Conservation (phyloP, 805 yeast species). For the Starmerella roubikii region DNA sequence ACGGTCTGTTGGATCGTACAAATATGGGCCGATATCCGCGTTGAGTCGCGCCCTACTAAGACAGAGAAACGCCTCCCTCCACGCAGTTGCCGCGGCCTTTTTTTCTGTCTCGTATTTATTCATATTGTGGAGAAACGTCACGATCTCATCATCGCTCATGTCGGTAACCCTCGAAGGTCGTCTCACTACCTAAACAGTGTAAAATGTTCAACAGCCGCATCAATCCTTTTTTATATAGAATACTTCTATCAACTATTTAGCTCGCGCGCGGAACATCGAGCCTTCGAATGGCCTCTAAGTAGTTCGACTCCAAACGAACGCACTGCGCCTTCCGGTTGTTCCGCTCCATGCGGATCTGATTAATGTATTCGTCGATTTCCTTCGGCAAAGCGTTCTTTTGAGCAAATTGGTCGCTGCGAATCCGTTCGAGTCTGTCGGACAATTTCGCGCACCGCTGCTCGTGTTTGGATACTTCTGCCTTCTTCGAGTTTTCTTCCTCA, state of each 20-base stretch:
- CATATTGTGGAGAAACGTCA: slow-evolving; percentile 11
- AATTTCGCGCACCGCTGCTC: slow-evolving; percentile 8
- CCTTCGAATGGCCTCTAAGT: slow-evolving; percentile 8
- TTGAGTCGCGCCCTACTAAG: slow-evolving; percentile 12
- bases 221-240: too few species aligned
- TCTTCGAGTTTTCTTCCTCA: slow-evolving; percentile 8
- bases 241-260: too few species aligned
- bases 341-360: slow-evolving; percentile 8
- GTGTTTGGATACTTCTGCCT: slow-evolving; percentile 5
- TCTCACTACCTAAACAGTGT: not conserved
- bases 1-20: slow-evolving; percentile 6
- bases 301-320: slow-evolving; percentile 11
- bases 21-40: not conserved
- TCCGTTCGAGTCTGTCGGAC: slow-evolving; percentile 3
- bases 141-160: too few species aligned
- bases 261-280: too few species aligned
- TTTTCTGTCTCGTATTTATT: slow-evolving; percentile 10
- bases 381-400: not conserved
- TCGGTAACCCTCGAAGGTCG: too few species aligned
- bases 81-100: slow-evolving; percentile 3
- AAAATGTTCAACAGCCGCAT: not conserved
- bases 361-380: slow-evolving; percentile 3
- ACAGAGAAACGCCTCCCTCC: slow-evolving; percentile 15
- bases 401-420: slow-evolving; percentile 2
- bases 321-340: slow-evolving; percentile 10